These are phyloP conservation scores for Conticribra weissflogii DNA, from an alignment of 108 stramenopile genomes.

Conservation along the genomic window DNA sequence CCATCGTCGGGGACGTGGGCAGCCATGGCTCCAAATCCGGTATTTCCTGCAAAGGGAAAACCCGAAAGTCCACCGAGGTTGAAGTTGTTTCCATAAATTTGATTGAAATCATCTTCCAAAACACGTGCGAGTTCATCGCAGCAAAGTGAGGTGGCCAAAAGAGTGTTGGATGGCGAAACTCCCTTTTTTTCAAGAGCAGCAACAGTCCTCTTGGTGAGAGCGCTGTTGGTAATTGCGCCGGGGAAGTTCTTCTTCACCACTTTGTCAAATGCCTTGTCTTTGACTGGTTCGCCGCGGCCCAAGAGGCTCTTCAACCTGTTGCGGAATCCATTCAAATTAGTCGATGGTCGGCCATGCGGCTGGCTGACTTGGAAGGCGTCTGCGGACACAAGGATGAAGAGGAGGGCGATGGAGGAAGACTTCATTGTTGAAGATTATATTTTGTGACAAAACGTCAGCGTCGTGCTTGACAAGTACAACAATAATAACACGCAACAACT, in stretches of 20 bases:
- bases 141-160: background rate
- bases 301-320: background rate
- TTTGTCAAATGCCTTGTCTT: slow-evolving; percentile 9
- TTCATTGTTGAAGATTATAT: background rate
- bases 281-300: background rate
- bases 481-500: too few species aligned
- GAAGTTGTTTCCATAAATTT: background rate
- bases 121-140: background rate
- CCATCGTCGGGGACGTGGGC: background rate
- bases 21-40: background rate
- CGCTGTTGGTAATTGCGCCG: slow-evolving; percentile 17
- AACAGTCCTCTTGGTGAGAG: slow-evolving; percentile 13
- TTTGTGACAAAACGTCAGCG: background rate
- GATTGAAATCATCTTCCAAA: background rate
- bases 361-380: background rate
- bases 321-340: background rate
- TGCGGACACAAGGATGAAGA: background rate
- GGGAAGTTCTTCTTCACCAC: slow-evolving; percentile 25
- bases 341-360: background rate
- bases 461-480: too few species aligned
- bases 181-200: slow-evolving; percentile 6
- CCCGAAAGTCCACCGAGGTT: background rate
- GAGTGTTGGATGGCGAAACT: background rate
- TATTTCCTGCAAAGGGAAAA: background rate
- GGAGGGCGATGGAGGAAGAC: background rate